Evolutionary conservation across 768 basidiomycete species (phyloP).

Genomic region (Termitomyces sp.): DNA sequence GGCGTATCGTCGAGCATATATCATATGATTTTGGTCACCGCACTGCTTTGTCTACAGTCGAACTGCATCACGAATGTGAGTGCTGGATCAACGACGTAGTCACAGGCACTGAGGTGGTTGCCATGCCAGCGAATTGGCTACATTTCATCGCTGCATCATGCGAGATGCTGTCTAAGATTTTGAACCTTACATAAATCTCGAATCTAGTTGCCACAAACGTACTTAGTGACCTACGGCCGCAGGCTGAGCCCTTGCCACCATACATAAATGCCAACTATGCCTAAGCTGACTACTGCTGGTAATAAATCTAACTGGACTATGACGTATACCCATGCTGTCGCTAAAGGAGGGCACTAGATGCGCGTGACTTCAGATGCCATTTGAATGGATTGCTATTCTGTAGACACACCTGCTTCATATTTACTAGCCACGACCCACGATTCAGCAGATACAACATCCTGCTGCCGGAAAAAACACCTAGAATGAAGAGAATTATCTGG

Average conservation of each 20-base stretch:
- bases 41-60: neutral
- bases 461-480: conserved; percentile 55
- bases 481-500: conserved; percentile 56
- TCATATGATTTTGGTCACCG: conserved; percentile 16
- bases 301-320: conserved; percentile 67
- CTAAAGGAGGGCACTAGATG: conserved; percentile 68
- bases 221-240: conserved; percentile 14
- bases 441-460: conserved; percentile 73
- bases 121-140: conserved; percentile 1
- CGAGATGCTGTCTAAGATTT: neutral
- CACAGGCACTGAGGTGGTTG: neutral
- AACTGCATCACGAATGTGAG: neutral
- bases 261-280: conserved; percentile 49
- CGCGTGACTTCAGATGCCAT: neutral
- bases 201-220: neutral
- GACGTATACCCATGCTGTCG: conserved; percentile 76
- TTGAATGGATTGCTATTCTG: neutral
- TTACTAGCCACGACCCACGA: conserved; percentile 61
- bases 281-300: conserved; percentile 55
- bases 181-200: neutral
- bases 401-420: conserved; percentile 65
- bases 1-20: conserved; percentile 84
- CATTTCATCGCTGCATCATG: neutral
- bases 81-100: neutral
- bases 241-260: conserved; percentile 63